Evolutionary conservation across 1,284 basidiomycete genomes (phyloP).

Genomic region (Wolfiporia cocos): DNA sequence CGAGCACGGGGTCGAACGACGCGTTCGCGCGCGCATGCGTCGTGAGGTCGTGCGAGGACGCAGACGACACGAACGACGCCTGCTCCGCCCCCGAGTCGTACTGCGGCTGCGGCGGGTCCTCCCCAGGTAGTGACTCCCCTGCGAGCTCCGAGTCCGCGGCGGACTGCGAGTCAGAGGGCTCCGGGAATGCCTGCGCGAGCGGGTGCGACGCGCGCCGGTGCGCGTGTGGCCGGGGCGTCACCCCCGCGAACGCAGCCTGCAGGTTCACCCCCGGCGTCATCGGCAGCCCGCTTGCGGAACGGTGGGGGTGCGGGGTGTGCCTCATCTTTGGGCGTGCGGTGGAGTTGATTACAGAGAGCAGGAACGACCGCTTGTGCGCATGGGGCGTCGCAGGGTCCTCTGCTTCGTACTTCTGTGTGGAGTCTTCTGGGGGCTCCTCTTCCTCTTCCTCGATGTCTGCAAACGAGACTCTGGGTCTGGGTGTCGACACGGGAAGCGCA

Average conservation of each 20-base stretch:
- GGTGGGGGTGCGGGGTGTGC: constrained; percentile 58
- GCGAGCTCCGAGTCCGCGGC: constrained; percentile 20
- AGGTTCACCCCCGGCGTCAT: constrained; percentile 25
- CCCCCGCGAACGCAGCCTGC: constrained; percentile 50
- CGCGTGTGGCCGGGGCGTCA: constrained; percentile 47
- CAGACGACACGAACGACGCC: constrained; percentile 68
- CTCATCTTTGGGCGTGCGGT: constrained; percentile 65
- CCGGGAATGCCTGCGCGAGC: constrained; percentile 42
- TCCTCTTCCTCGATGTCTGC: constrained; percentile 20
- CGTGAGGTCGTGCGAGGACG: constrained; percentile 81
- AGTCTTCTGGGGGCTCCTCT: constrained; percentile 14
- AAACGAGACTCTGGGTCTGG: constrained; percentile 19
- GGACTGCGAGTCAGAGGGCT: constrained; percentile 18
- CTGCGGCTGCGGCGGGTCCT: constrained; percentile 10
- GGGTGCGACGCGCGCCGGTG: constrained; percentile 49
- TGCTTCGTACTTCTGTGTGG: constrained; percentile 7
- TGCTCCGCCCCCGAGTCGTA: constrained; percentile 31
- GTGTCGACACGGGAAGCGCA: constrained; percentile 22
- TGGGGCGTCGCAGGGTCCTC: constrained; percentile 50
- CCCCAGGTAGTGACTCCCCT: not conserved
- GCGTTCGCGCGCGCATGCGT: constrained; percentile 76
- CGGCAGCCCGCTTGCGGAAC: constrained; percentile 11
- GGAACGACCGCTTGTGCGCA: constrained; percentile 65
- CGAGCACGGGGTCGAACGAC: constrained; percentile 76
- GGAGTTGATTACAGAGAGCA: constrained; percentile 73